Percentiles rank a stretch among this genome's conserved stretches.
These are phyloP conservation scores for Fusarium sp. DNA, from an alignment of 2,329 filamentous ascomycete genomes.

Conservation along the genomic window DNA sequence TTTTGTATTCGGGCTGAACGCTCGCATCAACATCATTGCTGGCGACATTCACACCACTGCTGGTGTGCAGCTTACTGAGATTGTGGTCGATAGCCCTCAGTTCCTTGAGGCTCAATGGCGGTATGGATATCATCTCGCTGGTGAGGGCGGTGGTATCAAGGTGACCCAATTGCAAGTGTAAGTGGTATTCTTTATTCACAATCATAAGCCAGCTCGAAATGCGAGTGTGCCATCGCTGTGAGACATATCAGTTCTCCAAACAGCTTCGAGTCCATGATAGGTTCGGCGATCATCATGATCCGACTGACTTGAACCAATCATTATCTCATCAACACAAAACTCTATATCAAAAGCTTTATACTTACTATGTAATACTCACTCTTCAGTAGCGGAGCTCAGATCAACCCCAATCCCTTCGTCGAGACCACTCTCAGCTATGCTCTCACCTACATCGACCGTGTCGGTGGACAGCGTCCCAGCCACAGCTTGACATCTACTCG, in stretches of 20 bases:
- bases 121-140: slow-evolving; percentile 79
- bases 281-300: slow-evolving; percentile 2
- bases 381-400: slow-evolving; percentile 56
- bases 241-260: neutral
- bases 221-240: neutral
- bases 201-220: neutral
- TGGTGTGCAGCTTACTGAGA: slow-evolving; percentile 74
- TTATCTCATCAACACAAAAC: neutral
- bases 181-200: slow-evolving; percentile 53
- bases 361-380: slow-evolving; percentile 29
- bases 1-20: slow-evolving; percentile 74
- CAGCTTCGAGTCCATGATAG: slow-evolving; percentile 6
- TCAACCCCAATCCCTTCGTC: slow-evolving; percentile 81
- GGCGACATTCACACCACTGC: slow-evolving; percentile 67
- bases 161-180: slow-evolving; percentile 84
- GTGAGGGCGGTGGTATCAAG: slow-evolving; percentile 80
- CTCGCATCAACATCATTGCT: slow-evolving; percentile 73
- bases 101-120: slow-evolving; percentile 89
- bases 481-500: slow-evolving; percentile 73
- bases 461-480: slow-evolving; percentile 51
- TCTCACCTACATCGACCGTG: slow-evolving; percentile 78
- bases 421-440: slow-evolving; percentile 91
- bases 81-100: slow-evolving; percentile 91
- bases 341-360: neutral
- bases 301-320: slow-evolving; percentile 2